Evolutionary conservation across 805 yeast species (phyloP).

Genomic region (Starmerella scarabaei): DNA sequence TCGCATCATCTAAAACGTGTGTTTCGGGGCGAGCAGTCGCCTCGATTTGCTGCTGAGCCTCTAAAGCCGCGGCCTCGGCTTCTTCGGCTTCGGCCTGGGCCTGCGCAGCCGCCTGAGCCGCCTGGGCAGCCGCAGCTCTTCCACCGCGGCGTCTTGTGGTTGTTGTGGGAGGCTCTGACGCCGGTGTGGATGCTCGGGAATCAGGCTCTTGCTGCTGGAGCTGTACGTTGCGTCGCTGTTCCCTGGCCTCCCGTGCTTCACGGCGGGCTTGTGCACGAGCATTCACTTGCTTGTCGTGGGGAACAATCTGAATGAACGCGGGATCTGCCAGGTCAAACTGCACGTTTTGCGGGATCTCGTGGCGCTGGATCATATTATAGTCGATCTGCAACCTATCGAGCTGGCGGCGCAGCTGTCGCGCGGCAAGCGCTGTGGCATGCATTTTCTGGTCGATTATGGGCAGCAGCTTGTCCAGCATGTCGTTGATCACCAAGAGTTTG

Average conservation of each 20-base stretch:
- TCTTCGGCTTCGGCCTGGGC: not conserved
- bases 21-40: not conserved
- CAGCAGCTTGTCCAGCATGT: slow-evolving; percentile 49
- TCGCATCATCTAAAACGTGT: not conserved
- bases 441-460: slow-evolving; percentile 93
- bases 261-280: slow-evolving; percentile 75
- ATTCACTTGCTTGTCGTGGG: slow-evolving; percentile 41
- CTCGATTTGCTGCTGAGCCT: slow-evolving; percentile 12
- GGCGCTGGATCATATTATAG: slow-evolving; percentile 55
- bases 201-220: slow-evolving; percentile 13
- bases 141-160: slow-evolving; percentile 14
- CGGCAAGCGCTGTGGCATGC: slow-evolving; percentile 90
- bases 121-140: slow-evolving; percentile 9
- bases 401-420: slow-evolving; percentile 60
- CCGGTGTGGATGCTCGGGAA: slow-evolving; percentile 15
- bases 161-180: not conserved
- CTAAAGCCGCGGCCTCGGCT: slow-evolving; percentile 7
- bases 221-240: slow-evolving; percentile 35
- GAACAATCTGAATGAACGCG: slow-evolving; percentile 58
- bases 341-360: slow-evolving; percentile 70
- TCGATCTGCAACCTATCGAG: slow-evolving; percentile 65
- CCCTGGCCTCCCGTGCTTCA: slow-evolving; percentile 84
- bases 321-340: slow-evolving; percentile 63
- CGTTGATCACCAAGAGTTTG: slow-evolving; percentile 29
- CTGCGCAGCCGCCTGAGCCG: slow-evolving; percentile 3